Conservation (phyloP, 1,284 basidiomycete species). For the Trichosporon sp. region DNA sequence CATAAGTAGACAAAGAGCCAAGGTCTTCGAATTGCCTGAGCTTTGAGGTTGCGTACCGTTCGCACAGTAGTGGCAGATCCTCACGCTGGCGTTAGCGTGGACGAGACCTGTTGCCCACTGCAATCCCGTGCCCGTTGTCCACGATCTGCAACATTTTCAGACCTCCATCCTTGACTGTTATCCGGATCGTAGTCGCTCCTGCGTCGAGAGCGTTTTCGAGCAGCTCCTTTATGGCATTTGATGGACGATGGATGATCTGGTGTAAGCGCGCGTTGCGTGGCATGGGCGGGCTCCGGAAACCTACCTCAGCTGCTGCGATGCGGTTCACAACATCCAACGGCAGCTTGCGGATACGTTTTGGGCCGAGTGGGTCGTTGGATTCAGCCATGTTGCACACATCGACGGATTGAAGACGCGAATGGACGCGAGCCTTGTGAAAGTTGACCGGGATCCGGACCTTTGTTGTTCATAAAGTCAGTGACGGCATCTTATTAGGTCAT, state of each 20-base stretch:
- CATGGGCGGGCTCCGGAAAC: constrained; percentile 14
- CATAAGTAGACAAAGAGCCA: constrained; percentile 80
- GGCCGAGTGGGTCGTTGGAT: constrained; percentile 20
- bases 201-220: constrained; percentile 95
- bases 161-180: constrained; percentile 91
- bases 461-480: background rate
- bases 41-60: constrained; percentile 95
- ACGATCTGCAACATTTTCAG: constrained; percentile 92
- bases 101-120: constrained; percentile 52
- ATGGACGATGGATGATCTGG: constrained; percentile 92
- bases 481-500: background rate
- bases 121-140: constrained; percentile 93
- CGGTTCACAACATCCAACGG: constrained; percentile 55
- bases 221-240: constrained; percentile 93
- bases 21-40: constrained; percentile 81
- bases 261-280: background rate
- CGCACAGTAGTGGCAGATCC: constrained; percentile 85
- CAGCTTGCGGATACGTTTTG: constrained; percentile 50
- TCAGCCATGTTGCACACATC: background rate
- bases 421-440: background rate
- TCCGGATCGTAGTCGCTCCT: constrained; percentile 74
- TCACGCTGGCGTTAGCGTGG: constrained; percentile 48
- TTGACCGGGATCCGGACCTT: too few species aligned
- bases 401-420: too few species aligned
- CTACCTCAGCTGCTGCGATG: constrained; percentile 59